Evolutionary conservation across 1,284 basidiomycete species (phyloP).

Genomic region (Entoloma clypeatum): DNA sequence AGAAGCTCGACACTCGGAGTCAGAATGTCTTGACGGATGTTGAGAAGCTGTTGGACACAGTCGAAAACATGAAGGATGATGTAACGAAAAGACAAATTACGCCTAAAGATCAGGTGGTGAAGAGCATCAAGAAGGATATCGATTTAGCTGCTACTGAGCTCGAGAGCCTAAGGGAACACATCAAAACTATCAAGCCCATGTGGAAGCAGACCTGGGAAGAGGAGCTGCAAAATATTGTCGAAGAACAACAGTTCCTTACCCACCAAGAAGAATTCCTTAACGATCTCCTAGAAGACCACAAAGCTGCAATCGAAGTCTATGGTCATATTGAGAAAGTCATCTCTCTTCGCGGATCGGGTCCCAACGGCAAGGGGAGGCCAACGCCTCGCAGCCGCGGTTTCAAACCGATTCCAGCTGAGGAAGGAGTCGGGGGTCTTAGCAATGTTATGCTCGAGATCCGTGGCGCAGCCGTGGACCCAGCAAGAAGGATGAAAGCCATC

Average conservation of each 20-base stretch:
- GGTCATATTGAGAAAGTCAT: conserved; percentile 88
- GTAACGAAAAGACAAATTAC: conserved; percentile 87
- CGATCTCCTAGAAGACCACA: conserved; percentile 90
- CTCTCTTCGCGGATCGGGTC: conserved; percentile 59
- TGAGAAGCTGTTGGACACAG: conserved; percentile 90
- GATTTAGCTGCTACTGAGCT: conserved; percentile 69
- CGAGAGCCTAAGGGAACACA: conserved; percentile 77
- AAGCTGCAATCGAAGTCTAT: conserved; percentile 81
- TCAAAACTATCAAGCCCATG: conserved; percentile 88
- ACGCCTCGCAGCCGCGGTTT: conserved; percentile 42
- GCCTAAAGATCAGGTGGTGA: conserved; percentile 75
- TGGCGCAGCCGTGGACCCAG: conserved; percentile 76
- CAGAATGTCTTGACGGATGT: conserved; percentile 91
- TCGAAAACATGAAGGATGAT: conserved; percentile 90
- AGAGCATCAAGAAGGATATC: conserved; percentile 74
- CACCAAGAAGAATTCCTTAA: conserved; percentile 89
- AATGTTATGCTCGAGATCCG: conserved; percentile 87
- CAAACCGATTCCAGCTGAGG: conserved; percentile 57
- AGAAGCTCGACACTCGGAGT: conserved; percentile 82
- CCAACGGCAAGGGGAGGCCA: conserved; percentile 30
- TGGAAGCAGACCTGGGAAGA: conserved; percentile 99
- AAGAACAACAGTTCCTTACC: conserved; percentile 92
- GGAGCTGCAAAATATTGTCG: conserved; percentile 94
- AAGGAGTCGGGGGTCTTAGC: conserved; percentile 58
- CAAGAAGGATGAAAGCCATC: conserved; percentile 84